Base-by-base conservation (phyloP, 352 stramenopile species). In the Aphanomyces astaci region DNA sequence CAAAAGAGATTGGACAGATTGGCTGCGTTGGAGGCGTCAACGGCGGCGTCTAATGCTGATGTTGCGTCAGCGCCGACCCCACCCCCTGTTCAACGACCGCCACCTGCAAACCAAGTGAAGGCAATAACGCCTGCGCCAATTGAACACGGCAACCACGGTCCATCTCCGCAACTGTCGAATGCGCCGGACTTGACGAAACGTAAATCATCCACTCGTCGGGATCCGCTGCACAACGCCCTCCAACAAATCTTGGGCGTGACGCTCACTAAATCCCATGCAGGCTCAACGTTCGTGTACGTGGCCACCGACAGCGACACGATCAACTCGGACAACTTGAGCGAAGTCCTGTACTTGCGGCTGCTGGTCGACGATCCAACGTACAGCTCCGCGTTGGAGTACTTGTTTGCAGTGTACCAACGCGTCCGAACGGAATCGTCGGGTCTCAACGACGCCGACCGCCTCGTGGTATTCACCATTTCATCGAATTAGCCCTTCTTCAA, bases 301-400 rank as follows among this genome's bases (percentile, higher is more conserved):
- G 28, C 36, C n/a, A 24, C 53, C 25, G 39, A 46, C 1, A 31
- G 39, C 4, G 36, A 65, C 25, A 33, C 39, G 22, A 49, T 87
- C 3, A 71, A 53, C 7, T 54, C 71, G 19, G 46, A 51, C n/a
- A 90, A 89, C 57, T 71, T 79, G 45, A 80, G 81, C 66, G 85
- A 93, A 69, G 70, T 89, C 46, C 73, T 93, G 25, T 91, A 91
- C 63, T 75, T 80, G 62, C 80, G 85, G n/a, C 73, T 93, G 4
- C 67, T 89, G 33, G 76, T 81, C 48, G 83, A 82, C 77, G 3
- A 70, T 72, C 30, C 64, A 80, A 66, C 74, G 91, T 13, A 78
- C 74, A 45, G 24, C 13, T 76, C 75, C 25, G 62, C 75, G 36
- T 80, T 92, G 28, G 65, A 76, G 46, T 95, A 92, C 70, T 64